Base-by-base conservation (phyloP, 2,329 filamentous ascomycete genomes). In the Zymoseptoria passerinii region DNA sequence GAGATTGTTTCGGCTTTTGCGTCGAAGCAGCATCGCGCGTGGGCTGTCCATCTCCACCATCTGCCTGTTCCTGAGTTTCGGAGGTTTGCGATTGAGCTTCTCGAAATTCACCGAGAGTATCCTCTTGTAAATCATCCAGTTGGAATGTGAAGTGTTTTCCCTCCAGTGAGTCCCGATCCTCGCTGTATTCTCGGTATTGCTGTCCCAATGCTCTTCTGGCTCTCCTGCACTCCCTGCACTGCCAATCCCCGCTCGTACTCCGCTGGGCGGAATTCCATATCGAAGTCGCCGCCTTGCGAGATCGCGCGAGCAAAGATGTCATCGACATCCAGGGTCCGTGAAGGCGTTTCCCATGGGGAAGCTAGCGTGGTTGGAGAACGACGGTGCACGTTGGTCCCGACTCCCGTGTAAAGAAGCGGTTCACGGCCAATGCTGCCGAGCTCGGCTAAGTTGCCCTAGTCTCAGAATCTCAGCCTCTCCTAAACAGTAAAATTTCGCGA, bases 271-370 rank as follows among this genome's bases (percentile, higher is more conserved):
- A 53, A 27, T 40, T 59, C 61, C 62, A 60, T 44, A 65, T 28
- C 20, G 58, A 60, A 54, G 62, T 52, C 54, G 55, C 49, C 63
- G 61, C 52, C 61, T 60, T 51, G 63, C 62, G 49, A 62, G 50
- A 23, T 64, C 66, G 64, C 61, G 63, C 62, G 9, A 68, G 54
- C 19, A 70, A 23, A 48, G 62, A 59, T 61, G 61, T 61, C 68
- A 70, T 69, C 28, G 48, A 60, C 57, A 40, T 55, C 29, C 58
- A 54, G 40, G 48, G 49, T 48, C 51, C 29, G 56, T 54, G 54
- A 53, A 20, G 48, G 40, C 55, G 57, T 60, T 58, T 55, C 62
- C 61, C 61, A 61, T 58, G 60, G 60, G 62, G 56, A 48, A 51
- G 54, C 51, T 28, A 54, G 52, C 52, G 57, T 52, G 13, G 13